A percentile compares a stretch with the other conserved stretches of the same genome.
Conservation (phyloP, 495 filamentous ascomycete species). For the Lasiosphaeria miniovina region DNA sequence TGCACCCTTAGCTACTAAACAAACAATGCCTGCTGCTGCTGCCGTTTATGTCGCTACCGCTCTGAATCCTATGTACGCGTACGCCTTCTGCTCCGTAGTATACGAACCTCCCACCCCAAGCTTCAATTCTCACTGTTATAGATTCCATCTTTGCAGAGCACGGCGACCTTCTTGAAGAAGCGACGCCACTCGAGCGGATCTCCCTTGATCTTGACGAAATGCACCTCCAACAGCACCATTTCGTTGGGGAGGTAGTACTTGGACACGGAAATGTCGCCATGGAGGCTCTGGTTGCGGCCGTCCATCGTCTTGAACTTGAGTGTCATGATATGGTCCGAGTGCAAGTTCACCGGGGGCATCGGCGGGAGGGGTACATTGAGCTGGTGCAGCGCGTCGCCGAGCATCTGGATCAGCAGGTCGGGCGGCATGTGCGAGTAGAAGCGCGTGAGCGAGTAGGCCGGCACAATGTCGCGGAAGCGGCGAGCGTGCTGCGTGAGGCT, state of each 20-base stretch:
- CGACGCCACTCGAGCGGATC: slow-evolving; percentile 96
- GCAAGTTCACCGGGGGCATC: slow-evolving; percentile 25
- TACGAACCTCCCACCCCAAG: not conserved
- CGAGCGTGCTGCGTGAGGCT: slow-evolving; percentile 81
- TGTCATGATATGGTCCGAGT: slow-evolving; percentile 53
- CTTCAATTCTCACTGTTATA: slow-evolving; percentile 43
- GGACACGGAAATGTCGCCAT: slow-evolving; percentile 81
- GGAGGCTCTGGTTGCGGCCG: slow-evolving; percentile 72
- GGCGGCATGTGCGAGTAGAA: slow-evolving; percentile 85
- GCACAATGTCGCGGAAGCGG: slow-evolving; percentile 81
- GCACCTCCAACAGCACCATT: slow-evolving; percentile 68
- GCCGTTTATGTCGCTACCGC: not conserved
- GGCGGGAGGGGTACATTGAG: slow-evolving; percentile 73
- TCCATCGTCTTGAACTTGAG: slow-evolving; percentile 75
- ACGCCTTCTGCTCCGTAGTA: not conserved
- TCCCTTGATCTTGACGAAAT: slow-evolving; percentile 91
- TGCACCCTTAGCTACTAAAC: too few relatives aligned
- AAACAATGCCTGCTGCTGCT: too few relatives aligned
- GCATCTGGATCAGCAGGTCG: slow-evolving; percentile 71
- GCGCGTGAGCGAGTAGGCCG: slow-evolving; percentile 75
- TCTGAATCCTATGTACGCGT: not conserved
- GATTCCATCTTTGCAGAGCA: slow-evolving; percentile 80
- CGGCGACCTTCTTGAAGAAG: slow-evolving; percentile 90
- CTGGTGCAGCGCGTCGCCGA: slow-evolving; percentile 76
- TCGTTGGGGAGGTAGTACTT: slow-evolving; percentile 45